These are phyloP conservation scores for Penicillium coffeae DNA, from an alignment of 495 filamentous ascomycete genomes.

Conservation along the genomic window DNA sequence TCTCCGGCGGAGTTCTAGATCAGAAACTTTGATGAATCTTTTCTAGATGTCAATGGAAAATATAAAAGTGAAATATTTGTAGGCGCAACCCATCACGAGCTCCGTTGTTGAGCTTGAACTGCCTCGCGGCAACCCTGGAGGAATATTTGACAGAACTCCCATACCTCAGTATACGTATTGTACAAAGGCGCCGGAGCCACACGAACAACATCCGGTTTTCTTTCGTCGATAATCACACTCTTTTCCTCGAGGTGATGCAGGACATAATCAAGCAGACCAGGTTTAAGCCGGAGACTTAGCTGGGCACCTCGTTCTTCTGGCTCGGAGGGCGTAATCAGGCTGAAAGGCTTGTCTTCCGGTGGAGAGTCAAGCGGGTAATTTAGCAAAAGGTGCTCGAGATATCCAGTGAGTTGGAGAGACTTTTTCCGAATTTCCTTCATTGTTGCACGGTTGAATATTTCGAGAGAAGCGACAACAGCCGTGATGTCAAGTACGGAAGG, in stretches of 20 bases:
- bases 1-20: no score
- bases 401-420: slow-evolving; percentile 70
- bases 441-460: slow-evolving; percentile 70
- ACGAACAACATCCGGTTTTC: slow-evolving; percentile 83
- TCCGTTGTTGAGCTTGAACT: slow-evolving; percentile 17
- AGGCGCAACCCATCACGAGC: not conserved
- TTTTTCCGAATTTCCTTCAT: slow-evolving; percentile 69
- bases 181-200: slow-evolving; percentile 92
- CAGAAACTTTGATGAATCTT: no score
- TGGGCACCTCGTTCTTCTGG: slow-evolving; percentile 77
- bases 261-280: slow-evolving; percentile 64
- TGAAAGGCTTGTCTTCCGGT: slow-evolving; percentile 51
- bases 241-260: slow-evolving; percentile 63
- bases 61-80: not conserved
- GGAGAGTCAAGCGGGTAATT: slow-evolving; percentile 33
- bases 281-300: slow-evolving; percentile 67
- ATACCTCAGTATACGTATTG: slow-evolving; percentile 78
- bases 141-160: slow-evolving; percentile 62
- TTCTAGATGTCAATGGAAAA: no score
- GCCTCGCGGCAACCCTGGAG: slow-evolving; percentile 34
- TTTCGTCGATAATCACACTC: slow-evolving; percentile 81
- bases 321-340: slow-evolving; percentile 76
- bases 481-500: slow-evolving; percentile 58
- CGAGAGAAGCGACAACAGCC: slow-evolving; percentile 70
- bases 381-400: slow-evolving; percentile 69